Conservation (phyloP, 2,329 filamentous ascomycete species). For the Biscogniauxia marginata region DNA sequence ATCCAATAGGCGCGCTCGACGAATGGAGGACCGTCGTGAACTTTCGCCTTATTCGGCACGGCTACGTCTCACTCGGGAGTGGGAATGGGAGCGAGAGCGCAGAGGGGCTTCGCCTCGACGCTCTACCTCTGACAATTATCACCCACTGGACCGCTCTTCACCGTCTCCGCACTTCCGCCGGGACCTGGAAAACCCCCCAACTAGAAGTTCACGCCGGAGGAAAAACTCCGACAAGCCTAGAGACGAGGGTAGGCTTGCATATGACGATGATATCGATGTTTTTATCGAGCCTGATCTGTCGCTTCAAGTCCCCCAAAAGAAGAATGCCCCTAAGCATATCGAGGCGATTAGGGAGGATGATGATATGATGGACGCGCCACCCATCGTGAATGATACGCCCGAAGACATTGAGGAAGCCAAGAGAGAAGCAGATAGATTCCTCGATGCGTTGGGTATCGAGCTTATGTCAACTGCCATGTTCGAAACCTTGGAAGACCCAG, state of each 20-base stretch:
- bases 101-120: conserved; percentile 1
- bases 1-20: background rate
- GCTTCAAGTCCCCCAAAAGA: background rate
- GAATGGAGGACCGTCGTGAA: conserved; percentile 1
- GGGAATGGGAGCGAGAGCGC: background rate
- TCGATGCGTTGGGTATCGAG: conserved; percentile 15
- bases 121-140: background rate
- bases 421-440: conserved; percentile 15
- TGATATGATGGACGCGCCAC: background rate
- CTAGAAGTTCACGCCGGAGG: background rate
- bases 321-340: background rate
- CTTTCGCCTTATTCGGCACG: conserved; percentile 18
- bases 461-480: background rate
- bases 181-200: background rate
- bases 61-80: conserved; percentile 12
- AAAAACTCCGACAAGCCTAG: conserved; percentile 3
- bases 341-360: background rate
- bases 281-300: conserved; percentile 3
- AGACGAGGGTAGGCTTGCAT: conserved; percentile 25
- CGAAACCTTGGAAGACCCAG: background rate
- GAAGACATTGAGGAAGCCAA: conserved; percentile 7
- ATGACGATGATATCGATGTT: conserved; percentile 19
- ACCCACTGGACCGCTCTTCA: background rate
- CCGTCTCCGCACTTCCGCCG: background rate
- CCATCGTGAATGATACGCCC: background rate